Evolutionary conservation across 2,329 filamentous ascomycete genomes (phyloP).

Genomic region (Escovopsis sp.): DNA sequence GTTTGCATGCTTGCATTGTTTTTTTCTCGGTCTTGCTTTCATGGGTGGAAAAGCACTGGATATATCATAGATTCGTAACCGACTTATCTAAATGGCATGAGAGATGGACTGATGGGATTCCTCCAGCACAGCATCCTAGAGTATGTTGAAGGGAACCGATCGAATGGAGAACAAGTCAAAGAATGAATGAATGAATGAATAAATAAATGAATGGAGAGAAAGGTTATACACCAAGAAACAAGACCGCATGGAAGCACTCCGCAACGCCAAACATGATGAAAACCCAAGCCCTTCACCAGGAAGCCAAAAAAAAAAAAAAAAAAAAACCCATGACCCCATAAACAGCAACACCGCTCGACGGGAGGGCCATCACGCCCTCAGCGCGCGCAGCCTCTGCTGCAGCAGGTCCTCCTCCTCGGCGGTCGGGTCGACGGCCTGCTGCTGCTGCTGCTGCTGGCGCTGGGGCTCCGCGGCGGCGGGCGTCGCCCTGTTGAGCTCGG

Average conservation of each 20-base stretch:
- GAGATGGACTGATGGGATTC: no score
- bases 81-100: no score
- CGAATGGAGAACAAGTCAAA: no score
- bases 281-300: background rate
- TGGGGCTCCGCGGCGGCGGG: slow-evolving; percentile 41
- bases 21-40: background rate
- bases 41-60: background rate
- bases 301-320: background rate
- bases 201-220: no score
- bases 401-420: slow-evolving; percentile 68
- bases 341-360: no score
- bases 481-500: slow-evolving; percentile 50
- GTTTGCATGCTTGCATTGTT: background rate
- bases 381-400: slow-evolving; percentile 42
- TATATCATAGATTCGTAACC: background rate
- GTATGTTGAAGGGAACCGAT: no score
- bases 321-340: background rate
- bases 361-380: slow-evolving; percentile 28
- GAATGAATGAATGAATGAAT: no score
- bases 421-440: slow-evolving; percentile 47
- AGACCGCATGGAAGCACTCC: background rate
- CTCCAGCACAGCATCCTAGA: no score
- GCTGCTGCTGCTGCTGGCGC: slow-evolving; percentile 12
- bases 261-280: slow-evolving; percentile 6
- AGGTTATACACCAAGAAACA: background rate